Evolutionary conservation across 257 asterid genomes (phyloP).

Genomic region (Solanum raphanifolium): DNA sequence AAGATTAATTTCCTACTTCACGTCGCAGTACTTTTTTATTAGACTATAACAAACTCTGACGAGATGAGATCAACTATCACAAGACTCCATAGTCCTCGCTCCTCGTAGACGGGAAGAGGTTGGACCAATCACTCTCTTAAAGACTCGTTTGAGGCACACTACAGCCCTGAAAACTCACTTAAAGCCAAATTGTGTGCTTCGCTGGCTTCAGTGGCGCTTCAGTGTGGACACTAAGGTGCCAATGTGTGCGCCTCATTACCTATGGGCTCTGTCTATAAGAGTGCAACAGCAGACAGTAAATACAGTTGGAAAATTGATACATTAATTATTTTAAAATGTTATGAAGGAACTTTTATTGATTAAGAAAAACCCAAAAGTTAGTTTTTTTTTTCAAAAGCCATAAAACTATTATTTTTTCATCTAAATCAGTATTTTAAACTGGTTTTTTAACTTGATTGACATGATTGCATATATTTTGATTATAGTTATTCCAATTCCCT

Average conservation of each 20-base stretch:
- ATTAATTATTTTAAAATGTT: not conserved
- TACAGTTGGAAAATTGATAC: not conserved
- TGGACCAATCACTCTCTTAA: not conserved
- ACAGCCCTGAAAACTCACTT: not conserved
- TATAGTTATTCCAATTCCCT: not conserved
- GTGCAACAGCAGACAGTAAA: not conserved
- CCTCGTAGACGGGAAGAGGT: not conserved
- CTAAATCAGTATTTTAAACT: not conserved
- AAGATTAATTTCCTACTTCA: not conserved
- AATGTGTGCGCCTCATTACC: not conserved
- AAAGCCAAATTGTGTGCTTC: not conserved
- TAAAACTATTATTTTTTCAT: not conserved
- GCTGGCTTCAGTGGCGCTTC: not conserved
- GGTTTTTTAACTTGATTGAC: not conserved
- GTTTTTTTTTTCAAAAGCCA: not conserved
- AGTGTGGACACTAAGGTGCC: not conserved
- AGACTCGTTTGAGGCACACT: not conserved
- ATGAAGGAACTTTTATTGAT: not conserved
- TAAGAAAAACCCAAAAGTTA: not conserved
- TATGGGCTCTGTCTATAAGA: not conserved
- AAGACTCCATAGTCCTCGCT: not conserved
- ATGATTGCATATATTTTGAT: not conserved
- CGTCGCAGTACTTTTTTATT: not conserved
- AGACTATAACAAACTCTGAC: not conserved
- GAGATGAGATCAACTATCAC: not conserved